These are phyloP conservation scores for Bullera alba DNA, from an alignment of 768 basidiomycete species.

Conservation along the genomic window DNA sequence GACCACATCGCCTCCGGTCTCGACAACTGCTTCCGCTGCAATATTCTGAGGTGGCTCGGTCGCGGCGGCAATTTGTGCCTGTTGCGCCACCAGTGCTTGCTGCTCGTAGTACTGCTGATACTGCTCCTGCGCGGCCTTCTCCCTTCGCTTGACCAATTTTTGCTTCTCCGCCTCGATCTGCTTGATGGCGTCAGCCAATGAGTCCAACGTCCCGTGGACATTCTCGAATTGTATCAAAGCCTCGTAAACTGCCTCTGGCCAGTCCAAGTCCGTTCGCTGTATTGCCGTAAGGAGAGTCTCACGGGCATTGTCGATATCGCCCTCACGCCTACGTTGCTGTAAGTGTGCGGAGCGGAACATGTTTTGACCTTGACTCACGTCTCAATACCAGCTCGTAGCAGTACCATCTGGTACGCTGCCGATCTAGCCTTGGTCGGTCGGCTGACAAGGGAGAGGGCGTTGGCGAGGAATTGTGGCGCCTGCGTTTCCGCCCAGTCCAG, in stretches of 20 bases:
- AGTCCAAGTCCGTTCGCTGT: constrained; percentile 67
- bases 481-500: constrained; percentile 53
- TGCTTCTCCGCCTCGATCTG: constrained; percentile 29
- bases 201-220: constrained; percentile 64
- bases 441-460: constrained; percentile 49
- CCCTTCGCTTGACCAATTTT: constrained; percentile 44
- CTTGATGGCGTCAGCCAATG: constrained; percentile 31
- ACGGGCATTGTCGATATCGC: constrained; percentile 63
- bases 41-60: too few relatives aligned
- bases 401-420: constrained; percentile 25
- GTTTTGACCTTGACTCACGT: too few relatives aligned
- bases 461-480: constrained; percentile 42
- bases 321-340: too few relatives aligned
- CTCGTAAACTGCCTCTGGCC: constrained; percentile 91
- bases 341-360: too few relatives aligned
- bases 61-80: too few relatives aligned
- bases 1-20: neutral
- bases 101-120: too few relatives aligned
- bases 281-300: constrained; percentile 61
- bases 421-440: constrained; percentile 14
- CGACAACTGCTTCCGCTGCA: constrained; percentile 1
- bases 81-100: too few relatives aligned
- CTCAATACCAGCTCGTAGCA: constrained; percentile 20
- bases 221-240: constrained; percentile 85
- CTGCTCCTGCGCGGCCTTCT: constrained; percentile 20